These are phyloP conservation scores for Chlamydomonas schloesseri DNA, from an alignment of 139 green algal species.

Conservation along the genomic window DNA sequence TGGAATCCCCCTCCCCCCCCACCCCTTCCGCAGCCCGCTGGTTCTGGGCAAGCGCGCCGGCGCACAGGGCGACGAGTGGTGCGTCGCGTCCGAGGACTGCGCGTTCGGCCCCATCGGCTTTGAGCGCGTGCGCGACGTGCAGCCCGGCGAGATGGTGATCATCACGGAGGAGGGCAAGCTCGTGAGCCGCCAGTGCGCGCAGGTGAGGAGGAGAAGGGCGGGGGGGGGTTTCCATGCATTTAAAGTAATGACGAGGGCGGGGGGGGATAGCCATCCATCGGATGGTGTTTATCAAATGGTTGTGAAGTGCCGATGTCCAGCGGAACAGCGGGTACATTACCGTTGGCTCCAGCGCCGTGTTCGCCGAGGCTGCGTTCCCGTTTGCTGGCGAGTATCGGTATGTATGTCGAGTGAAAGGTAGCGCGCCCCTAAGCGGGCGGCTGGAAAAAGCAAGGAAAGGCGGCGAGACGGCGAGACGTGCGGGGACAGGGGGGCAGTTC, in stretches of 20 bases:
- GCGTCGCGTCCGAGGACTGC: slow-evolving; percentile 96
- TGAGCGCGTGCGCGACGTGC: slow-evolving; percentile 92
- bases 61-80: slow-evolving; percentile 84
- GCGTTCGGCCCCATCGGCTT: slow-evolving; percentile 98
- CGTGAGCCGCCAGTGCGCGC: slow-evolving; percentile 49
- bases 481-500: too few species aligned
- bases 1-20: background rate
- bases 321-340: too few species aligned
- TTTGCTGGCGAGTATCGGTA: too few species aligned
- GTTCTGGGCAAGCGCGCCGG: slow-evolving; percentile 81
- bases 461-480: too few species aligned
- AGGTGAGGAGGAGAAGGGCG: background rate
- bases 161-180: slow-evolving; percentile 88
- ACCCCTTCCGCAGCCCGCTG: slow-evolving; percentile 78
- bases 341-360: too few species aligned
- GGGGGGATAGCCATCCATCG: background rate
- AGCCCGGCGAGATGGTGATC: slow-evolving; percentile 95
- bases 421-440: too few species aligned
- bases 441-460: too few species aligned
- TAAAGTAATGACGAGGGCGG: background rate
- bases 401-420: too few species aligned
- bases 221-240: background rate
- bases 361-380: too few species aligned
- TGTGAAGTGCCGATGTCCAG: too few species aligned
- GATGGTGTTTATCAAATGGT: background rate